A percentile compares a stretch with the other conserved stretches of the same genome.
Conservation (phyloP, 225 moss, liverwort and hornwort genomes). For the Rhytidiadelphus loreus region DNA sequence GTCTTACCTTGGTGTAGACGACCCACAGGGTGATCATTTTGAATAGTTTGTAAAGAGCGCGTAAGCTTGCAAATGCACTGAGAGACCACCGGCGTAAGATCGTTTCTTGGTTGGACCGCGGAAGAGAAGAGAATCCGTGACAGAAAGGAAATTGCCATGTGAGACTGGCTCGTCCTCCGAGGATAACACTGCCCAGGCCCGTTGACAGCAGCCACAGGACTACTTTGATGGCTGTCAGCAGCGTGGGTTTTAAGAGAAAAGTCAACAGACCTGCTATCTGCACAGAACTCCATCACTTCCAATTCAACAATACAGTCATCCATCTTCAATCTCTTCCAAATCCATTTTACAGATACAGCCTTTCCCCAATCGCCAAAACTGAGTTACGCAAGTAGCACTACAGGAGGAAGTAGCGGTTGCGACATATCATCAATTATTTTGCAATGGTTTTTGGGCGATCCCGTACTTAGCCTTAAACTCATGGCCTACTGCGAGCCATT, state of each 20-base stretch:
- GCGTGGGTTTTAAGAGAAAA: conserved; percentile 22
- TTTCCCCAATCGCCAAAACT: not conserved
- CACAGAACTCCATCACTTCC: not conserved
- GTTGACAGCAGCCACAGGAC: conserved; percentile 59
- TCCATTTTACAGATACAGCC: not conserved
- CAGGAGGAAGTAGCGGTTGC: not conserved
- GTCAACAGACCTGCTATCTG: conserved; percentile 59
- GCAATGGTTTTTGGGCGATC: not conserved
- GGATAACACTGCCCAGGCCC: conserved; percentile 37
- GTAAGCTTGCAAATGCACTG: conserved; percentile 14
- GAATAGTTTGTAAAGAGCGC: conserved; percentile 26
- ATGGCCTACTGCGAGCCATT: not conserved
- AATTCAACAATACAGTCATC: not conserved
- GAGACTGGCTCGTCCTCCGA: conserved; percentile 41
- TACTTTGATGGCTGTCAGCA: conserved; percentile 7
- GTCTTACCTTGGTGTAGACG: conserved; percentile 19
- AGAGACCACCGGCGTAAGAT: conserved; percentile 45
- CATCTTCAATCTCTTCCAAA: not conserved
- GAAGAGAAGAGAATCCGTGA: conserved; percentile 27
- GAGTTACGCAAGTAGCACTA: not conserved
- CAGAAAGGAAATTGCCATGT: conserved; percentile 43
- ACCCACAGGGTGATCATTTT: conserved; percentile 54
- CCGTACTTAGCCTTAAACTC: not conserved
- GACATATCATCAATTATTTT: not conserved
- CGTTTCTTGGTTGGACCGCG: conserved; percentile 33